These are phyloP conservation scores for Colletotrichum trifolii DNA, from an alignment of 2,329 filamentous ascomycete genomes.

Conservation along the genomic window DNA sequence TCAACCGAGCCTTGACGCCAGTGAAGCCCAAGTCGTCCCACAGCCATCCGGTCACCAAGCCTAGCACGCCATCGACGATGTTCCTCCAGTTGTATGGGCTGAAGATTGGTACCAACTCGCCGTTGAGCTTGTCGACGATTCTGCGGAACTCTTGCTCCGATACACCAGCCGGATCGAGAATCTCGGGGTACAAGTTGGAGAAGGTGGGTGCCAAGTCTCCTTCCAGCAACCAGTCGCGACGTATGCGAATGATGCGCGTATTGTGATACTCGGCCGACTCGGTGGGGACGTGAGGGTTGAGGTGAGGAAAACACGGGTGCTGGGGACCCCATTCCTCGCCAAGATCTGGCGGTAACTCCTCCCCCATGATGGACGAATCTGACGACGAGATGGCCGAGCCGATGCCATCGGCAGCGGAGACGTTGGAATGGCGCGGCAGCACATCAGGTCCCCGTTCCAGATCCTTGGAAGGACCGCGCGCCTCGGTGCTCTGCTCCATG, in stretches of 20 bases:
- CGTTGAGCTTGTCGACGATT: constrained; percentile 85
- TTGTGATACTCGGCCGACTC: constrained; percentile 78
- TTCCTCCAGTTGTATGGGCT: constrained; percentile 82
- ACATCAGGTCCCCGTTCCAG: constrained; percentile 65
- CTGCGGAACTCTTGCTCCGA: constrained; percentile 87
- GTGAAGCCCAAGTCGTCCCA: constrained; percentile 92
- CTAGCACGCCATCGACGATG: constrained; percentile 81
- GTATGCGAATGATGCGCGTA: constrained; percentile 91
- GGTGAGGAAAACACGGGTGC: constrained; percentile 93
- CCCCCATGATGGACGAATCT: constrained; percentile 71
- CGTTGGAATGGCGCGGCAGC: constrained; percentile 56
- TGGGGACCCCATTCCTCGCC: constrained; percentile 91
- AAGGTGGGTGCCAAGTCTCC: constrained; percentile 94
- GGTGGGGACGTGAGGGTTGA: constrained; percentile 89
- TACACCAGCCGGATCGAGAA: constrained; percentile 85
- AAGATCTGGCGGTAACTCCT: constrained; percentile 72
- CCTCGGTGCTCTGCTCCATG: constrained; percentile 55
- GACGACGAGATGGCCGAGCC: constrained; percentile 67
- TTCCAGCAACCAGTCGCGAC: constrained; percentile 88
- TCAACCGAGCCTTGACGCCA: constrained; percentile 77
- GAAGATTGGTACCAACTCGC: constrained; percentile 80
- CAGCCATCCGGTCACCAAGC: constrained; percentile 88
- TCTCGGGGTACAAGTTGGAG: constrained; percentile 95
- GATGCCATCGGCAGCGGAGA: constrained; percentile 62
- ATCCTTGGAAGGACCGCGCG: constrained; percentile 59